Conservation (phyloP, 2,329 filamentous ascomycete genomes). For the Claviceps cyperi region DNA sequence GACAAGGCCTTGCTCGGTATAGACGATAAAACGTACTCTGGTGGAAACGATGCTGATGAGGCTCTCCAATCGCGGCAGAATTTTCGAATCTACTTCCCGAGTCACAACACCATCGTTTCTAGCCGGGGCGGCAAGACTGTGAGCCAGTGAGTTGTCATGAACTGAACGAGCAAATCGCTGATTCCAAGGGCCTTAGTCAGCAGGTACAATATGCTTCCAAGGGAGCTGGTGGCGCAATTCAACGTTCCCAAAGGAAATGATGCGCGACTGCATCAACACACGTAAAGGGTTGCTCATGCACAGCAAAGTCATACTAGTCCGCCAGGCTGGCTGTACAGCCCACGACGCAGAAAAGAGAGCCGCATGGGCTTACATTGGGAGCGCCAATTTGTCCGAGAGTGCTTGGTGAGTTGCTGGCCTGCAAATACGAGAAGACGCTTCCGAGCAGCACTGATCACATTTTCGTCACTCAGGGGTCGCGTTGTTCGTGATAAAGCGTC, state of each 20-base stretch:
- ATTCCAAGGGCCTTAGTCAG: slow-evolving; percentile 33
- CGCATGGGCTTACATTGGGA: slow-evolving; percentile 78
- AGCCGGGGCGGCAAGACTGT: slow-evolving; percentile 45
- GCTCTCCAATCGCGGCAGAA: slow-evolving; percentile 20
- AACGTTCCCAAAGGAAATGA: slow-evolving; percentile 54
- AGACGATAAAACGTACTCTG: background rate
- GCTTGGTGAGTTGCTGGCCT: slow-evolving; percentile 53
- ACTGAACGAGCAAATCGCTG: background rate
- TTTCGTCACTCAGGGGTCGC: slow-evolving; percentile 49
- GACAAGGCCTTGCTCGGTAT: background rate
- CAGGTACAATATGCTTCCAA: slow-evolving; percentile 72
- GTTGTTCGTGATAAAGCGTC: slow-evolving; percentile 54
- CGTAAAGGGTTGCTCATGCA: slow-evolving; percentile 68
- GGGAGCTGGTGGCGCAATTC: slow-evolving; percentile 54
- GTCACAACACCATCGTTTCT: slow-evolving; percentile 47
- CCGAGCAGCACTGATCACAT: slow-evolving; percentile 1
- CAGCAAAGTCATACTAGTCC: slow-evolving; percentile 58
- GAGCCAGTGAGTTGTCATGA: background rate
- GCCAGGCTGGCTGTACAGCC: slow-evolving; percentile 7
- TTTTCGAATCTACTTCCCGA: slow-evolving; percentile 72
- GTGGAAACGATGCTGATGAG: background rate
- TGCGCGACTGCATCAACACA: slow-evolving; percentile 63
- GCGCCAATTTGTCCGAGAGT: slow-evolving; percentile 82
- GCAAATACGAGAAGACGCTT: background rate
- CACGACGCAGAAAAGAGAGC: background rate